Base-by-base conservation (phyloP, 1,284 basidiomycete genomes). In the Papiliotrema fonsecae region DNA sequence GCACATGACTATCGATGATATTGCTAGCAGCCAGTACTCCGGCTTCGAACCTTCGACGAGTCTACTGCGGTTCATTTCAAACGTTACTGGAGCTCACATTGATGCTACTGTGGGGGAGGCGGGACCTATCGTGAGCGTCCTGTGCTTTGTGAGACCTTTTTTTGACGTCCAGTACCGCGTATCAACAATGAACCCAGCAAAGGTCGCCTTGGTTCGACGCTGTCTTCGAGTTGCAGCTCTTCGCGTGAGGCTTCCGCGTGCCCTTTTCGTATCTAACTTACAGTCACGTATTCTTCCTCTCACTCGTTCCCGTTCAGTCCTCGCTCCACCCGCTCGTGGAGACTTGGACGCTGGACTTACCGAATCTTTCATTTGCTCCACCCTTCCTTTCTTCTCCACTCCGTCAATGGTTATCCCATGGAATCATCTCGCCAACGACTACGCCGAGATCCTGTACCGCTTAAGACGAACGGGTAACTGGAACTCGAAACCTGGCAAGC, bases 71-170 rank as follows among this genome's bases (percentile, higher is more conserved):
- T 37, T 48, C 13, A 41, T 59, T 2, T 59, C 57, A 1, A 52
- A 49, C 28, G 52, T 49, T 26, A 47, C 54, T 4, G 57, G 54
- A 16, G 52, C 54, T 4, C 53, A 56, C 40, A 47, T 59, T 38
- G 32, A 35, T 19, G n/a, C n/a, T n/a, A n/a, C n/a, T n/a, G n/a
- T n/a, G n/a, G n/a, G n/a, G n/a, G n/a, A n/a, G n/a, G n/a, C n/a
- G n/a, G n/a, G n/a, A n/a, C n/a, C n/a, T n/a, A n/a, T n/a, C n/a
- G n/a, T n/a, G n/a, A n/a, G n/a, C n/a, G n/a, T n/a, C n/a, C n/a
- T n/a, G n/a, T n/a, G n/a, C n/a, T n/a, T n/a, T n/a, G n/a, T n/a
- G n/a, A n/a, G n/a, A n/a, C n/a, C n/a, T n/a, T n/a, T n/a, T 21
- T 31, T 24, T 28, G 18, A 41, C n/a, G 14, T 18, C n/a, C 27